Evolutionary conservation across 352 stramenopile species (phyloP), one percentile per base, ranked within the genome.

Genomic region (Phytophthora multivora): DNA sequence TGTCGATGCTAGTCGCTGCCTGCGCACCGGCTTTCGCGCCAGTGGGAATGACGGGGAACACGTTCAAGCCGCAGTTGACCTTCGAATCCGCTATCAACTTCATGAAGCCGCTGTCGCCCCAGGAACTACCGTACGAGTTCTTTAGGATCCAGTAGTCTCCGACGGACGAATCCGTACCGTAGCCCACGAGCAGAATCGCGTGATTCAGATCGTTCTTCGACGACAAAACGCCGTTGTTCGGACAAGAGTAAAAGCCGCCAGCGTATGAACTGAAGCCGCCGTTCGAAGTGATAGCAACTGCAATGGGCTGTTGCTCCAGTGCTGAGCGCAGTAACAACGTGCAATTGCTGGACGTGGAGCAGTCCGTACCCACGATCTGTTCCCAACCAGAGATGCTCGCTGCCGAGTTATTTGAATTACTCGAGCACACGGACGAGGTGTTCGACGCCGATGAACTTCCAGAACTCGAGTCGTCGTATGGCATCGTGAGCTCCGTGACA

Each of bases 121-220:
- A 93, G 9, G 65, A 80, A 28, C 69, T 79, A 16, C 79, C 82
- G 71, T 91, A 93, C 49, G 85, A 93, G 60, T 93, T 93, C 55
- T 93, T 93, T 11, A 93, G 48, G 45, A 93, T 90, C 85, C 85
- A 93, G 56, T 91, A 93, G 64, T 92, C 80, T 5, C 85, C 83
- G 1, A 74, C 63, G 0, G 63, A 72, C 4, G 65, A 61, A 25
- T 90, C 81, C 8, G 73, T 88, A 25, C 79, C 85, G 45, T 92
- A 94, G 15, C 85, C 85, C 6, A 94, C 85, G 5, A 94, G 75
- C 60, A 94, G 21, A 30, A 94, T 52, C 16, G 85, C 85, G 59
- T 94, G 83, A 55, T 94, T 91, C 36, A 94, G 68, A 30, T 90
- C 71, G 46, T 87, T 79, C 51, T 89, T 90, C 0, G 76, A 86